phyloP scores from a whole-genome alignment of 805 yeast species.

The Lachancea lanzarotensis region DNA sequence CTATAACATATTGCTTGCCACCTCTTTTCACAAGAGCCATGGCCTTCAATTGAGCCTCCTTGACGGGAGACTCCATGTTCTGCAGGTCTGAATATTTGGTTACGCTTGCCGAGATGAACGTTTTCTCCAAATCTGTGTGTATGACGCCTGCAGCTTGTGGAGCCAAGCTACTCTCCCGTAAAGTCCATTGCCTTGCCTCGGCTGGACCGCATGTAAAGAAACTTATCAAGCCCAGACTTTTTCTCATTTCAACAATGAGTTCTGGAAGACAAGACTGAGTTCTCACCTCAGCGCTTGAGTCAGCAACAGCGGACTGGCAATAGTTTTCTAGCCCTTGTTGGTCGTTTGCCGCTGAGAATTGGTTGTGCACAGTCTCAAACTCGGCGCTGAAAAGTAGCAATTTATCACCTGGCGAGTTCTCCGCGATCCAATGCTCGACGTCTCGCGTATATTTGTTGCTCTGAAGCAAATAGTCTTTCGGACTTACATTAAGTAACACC shows the following conservation, averaged over 20 bases:
- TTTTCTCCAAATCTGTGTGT: conserved; percentile 76
- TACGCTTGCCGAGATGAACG: conserved; percentile 74
- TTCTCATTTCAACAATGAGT: conserved; percentile 60
- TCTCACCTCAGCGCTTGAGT: conserved; percentile 24
- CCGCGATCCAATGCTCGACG: conserved; percentile 60
- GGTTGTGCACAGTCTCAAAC: conserved; percentile 36
- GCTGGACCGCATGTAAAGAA: conserved; percentile 82
- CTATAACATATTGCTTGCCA: conserved; percentile 74
- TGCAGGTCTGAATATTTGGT: conserved; percentile 57
- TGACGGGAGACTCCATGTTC: conserved; percentile 18
- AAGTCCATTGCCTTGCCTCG: conserved; percentile 87
- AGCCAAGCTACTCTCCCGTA: conserved; percentile 67
- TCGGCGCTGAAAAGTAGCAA: conserved; percentile 64
- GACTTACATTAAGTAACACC: conserved; percentile 65
- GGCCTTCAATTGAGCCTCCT: conserved; percentile 23
- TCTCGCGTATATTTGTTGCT: conserved; percentile 44
- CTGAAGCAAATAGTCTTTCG: conserved; percentile 54
- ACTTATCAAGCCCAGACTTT: conserved; percentile 63
- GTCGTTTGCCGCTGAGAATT: conserved; percentile 27
- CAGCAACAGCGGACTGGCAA: conserved; percentile 7
- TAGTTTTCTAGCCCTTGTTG: conserved; percentile 13
- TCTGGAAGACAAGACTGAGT: conserved; percentile 49
- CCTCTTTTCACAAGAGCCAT: conserved; percentile 27
- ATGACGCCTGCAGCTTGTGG: conserved; percentile 89
- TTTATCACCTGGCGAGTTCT: conserved; percentile 59